These are phyloP conservation scores for Hanseniaspora clermontiae DNA, from an alignment of 805 yeast species.

Conservation along the genomic window DNA sequence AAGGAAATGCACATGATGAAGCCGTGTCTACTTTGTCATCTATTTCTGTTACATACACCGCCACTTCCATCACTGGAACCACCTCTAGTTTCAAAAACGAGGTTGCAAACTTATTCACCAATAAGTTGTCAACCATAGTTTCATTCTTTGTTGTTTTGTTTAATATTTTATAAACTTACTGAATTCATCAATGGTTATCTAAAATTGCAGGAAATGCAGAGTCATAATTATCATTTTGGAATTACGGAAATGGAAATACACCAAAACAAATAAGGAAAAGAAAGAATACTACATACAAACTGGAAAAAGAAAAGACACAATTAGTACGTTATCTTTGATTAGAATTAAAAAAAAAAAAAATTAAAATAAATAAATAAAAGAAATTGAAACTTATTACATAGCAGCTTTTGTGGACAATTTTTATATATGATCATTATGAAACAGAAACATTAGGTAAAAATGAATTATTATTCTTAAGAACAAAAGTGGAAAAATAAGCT, in stretches of 20 bases:
- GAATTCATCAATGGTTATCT: background rate
- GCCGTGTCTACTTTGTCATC: background rate
- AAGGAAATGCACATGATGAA: background rate
- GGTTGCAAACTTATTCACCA: background rate
- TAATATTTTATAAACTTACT: background rate
- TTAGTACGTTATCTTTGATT: background rate
- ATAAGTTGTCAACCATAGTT: background rate
- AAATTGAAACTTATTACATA: too few species aligned
- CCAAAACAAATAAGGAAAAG: background rate
- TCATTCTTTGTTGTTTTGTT: slow-evolving; percentile 3
- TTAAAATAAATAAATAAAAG: background rate
- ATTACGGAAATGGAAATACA: background rate
- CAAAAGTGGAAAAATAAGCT: too few species aligned
- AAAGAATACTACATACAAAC: background rate
- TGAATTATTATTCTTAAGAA: too few species aligned
- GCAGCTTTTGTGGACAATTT: background rate
- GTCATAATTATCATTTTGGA: background rate
- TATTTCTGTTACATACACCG: slow-evolving; percentile 11
- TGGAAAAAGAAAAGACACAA: too few species aligned
- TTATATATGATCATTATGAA: background rate
- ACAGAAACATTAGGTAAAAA: too few species aligned
- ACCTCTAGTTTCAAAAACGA: slow-evolving; percentile 10
- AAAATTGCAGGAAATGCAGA: background rate
- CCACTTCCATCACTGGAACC: slow-evolving; percentile 12
- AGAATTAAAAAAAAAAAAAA: background rate